Base-by-base conservation (phyloP, 345 rosid genomes). In the Eucalyptus caleyi region DNA sequence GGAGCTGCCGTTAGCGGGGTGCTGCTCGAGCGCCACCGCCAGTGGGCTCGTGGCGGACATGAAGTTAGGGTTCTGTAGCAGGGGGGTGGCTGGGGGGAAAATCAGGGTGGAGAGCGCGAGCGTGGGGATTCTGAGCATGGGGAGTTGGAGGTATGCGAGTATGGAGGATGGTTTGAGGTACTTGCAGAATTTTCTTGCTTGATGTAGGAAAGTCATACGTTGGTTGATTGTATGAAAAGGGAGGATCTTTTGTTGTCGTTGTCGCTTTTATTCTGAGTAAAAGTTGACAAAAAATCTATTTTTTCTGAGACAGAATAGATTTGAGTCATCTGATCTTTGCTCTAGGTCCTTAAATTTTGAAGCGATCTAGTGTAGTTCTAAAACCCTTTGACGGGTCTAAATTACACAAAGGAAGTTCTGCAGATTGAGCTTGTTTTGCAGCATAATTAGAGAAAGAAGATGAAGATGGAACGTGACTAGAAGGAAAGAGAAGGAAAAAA, bases 91-190 rank as follows among this genome's bases (percentile, higher is more conserved):
- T 21, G 89, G 44, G 5, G 88, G 86, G 44, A 69, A 37, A 60
- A 40, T 88, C 37, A 81, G 86, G 88, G 89, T 93, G 87, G 92
- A 91, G 30, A 93, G 90, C 69, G 89, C 90, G 44, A 92, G 93
- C 24, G 89, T 93, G 42, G 95, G 95, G 19, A 90, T 94, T 53
- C 77, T 95, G 90, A 93, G 91, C 24, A 34, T 50, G 18, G 88
- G 87, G 5, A 91, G 90, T 69, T 95, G 95, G 96, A 94, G 97
- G 60, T 93, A 93, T 32, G 88, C 92, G 77, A 90, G 87, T 26
- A 86, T 95, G 59, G 96, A 92, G 2, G 92, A 93, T 67, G 97
- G 93, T 14, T 92, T 94, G 26, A 88, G 93, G 88, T 93, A 93
- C 88, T 89, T 94, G 94, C 95, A 94, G 50, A 93, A 93, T 89